Evolutionary conservation across 768 basidiomycete species (phyloP).

Genomic region (Lanmaoa rubissima): DNA sequence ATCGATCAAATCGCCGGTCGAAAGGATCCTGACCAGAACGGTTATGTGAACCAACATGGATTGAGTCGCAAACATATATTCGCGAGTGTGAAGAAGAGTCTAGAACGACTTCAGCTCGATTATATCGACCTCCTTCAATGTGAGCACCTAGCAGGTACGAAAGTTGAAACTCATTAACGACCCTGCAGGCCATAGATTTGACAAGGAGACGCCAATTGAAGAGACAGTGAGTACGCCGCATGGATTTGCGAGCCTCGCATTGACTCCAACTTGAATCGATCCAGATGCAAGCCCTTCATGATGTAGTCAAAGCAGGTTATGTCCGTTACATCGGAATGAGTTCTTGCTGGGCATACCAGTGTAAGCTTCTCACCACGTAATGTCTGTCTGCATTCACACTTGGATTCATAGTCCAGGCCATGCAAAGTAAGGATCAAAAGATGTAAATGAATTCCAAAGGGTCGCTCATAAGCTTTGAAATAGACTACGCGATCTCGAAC

Average conservation of each 20-base stretch:
- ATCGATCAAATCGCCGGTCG: conserved; percentile 8
- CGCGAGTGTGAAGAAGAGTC: conserved; percentile 45
- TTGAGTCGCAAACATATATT: conserved; percentile 58
- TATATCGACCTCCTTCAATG: conserved; percentile 61
- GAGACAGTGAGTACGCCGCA: conserved; percentile 33
- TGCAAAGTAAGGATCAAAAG: conserved; percentile 33
- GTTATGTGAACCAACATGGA: conserved; percentile 49
- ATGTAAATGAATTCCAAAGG: not conserved
- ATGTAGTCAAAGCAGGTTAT: conserved; percentile 48
- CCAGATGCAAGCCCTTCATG: conserved; percentile 49
- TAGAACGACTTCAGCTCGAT: conserved; percentile 45
- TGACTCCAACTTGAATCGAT: not conserved
- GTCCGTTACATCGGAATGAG: conserved; percentile 47
- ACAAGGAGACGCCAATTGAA: conserved; percentile 49
- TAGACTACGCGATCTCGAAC: conserved; percentile 41
- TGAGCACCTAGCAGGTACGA: conserved; percentile 10
- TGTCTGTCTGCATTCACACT: not conserved
- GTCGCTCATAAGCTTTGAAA: conserved; percentile 1
- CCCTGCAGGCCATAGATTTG: conserved; percentile 44
- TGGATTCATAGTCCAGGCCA: conserved; percentile 33
- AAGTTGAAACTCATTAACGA: not conserved
- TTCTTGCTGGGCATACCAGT: conserved; percentile 42
- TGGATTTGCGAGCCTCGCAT: not conserved
- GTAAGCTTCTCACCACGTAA: conserved; percentile 17
- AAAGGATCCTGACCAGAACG: conserved; percentile 35